Percentiles rank a stretch among this genome's conserved stretches.
Conservation (phyloP, 495 filamentous ascomycete species). For the Bacidia gigantensis region DNA sequence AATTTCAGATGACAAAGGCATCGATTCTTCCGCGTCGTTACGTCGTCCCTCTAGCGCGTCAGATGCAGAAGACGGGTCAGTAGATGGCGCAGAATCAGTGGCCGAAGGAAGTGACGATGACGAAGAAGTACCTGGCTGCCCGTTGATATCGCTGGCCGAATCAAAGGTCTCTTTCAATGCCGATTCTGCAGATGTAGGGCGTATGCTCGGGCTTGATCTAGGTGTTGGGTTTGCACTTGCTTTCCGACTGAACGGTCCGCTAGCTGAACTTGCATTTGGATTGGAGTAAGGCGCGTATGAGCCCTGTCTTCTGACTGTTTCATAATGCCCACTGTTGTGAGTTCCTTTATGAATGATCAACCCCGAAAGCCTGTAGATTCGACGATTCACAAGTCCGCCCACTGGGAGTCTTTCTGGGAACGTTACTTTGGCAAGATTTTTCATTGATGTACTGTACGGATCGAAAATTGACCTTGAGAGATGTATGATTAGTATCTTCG, state of each 20-base stretch:
- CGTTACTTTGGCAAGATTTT: conserved; percentile 84
- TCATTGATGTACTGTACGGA: conserved; percentile 54
- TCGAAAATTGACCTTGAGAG: conserved; percentile 87
- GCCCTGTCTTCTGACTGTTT: conserved; percentile 86
- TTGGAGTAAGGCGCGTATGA: conserved; percentile 66
- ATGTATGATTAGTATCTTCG: conserved; percentile 80
- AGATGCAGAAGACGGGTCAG: conserved; percentile 13
- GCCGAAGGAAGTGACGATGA: conserved; percentile 29
- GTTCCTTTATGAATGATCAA: conserved; percentile 91
- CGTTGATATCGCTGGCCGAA: conserved; percentile 22
- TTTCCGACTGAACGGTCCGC: conserved; percentile 50
- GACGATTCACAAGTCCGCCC: conserved; percentile 63
- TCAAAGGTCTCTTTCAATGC: background rate
- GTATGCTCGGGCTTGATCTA: background rate
- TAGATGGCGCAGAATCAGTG: conserved; percentile 17
- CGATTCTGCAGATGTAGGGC: background rate
- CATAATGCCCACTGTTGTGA: conserved; percentile 94
- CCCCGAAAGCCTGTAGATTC: conserved; percentile 71
- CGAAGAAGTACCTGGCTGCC: conserved; percentile 28
- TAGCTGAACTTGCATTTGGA: conserved; percentile 57
- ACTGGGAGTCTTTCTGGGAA: conserved; percentile 78
- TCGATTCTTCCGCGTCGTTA: background rate
- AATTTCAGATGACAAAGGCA: background rate
- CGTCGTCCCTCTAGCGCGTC: background rate
- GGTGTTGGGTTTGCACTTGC: conserved; percentile 24